Evolutionary conservation across 257 asterid genomes (phyloP), one percentile per base, ranked within the genome.

Genomic region (Rubia yunnanensis): DNA sequence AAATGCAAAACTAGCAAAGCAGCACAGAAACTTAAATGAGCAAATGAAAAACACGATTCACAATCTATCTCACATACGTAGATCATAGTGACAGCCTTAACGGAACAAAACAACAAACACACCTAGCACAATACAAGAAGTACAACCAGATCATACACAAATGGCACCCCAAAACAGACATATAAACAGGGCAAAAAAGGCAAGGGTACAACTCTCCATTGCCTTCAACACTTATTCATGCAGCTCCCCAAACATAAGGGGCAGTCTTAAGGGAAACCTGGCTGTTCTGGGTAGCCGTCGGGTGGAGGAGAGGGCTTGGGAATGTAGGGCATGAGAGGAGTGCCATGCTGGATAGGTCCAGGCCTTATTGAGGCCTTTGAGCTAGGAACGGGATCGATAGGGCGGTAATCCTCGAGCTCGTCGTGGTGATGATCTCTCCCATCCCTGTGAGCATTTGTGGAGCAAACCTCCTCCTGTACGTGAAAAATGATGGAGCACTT

Each of bases 281-380:
- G 26, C 1, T 1, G 62, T 18, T 44, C 64, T 15, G 20, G 32
- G 31, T 10, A 26, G 31, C 34, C 57, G 2, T 8, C 57, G n/a
- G 96, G 92, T 46, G 95, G 88, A 70, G 98, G 95, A 22, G 91
- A 70, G 41, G 92, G 96, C 70, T 71, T 81, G 1, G 98, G 95
- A 72, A 91, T 82, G 60, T 75, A 86, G 35, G 98, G 98, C 86
- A 81, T 75, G 27, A 88, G 80, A 56, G 98, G 98, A 69, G 95
- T 80, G 10, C 88, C 95, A 41, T 92, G 98, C 67, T 86, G 92
- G 69, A 92, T 78, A 2, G 96, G 94, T 44, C 89, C 88, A 1
- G 79, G 96, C 67, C 91, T 74, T 64, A 89, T 65, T 2, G 86
- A 78, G 17, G 88, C 84, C 76, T 86, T 89, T 36, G 92, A 84